Conservation (phyloP, 2,329 filamentous ascomycete species). For the Fusarium buxicola region DNA sequence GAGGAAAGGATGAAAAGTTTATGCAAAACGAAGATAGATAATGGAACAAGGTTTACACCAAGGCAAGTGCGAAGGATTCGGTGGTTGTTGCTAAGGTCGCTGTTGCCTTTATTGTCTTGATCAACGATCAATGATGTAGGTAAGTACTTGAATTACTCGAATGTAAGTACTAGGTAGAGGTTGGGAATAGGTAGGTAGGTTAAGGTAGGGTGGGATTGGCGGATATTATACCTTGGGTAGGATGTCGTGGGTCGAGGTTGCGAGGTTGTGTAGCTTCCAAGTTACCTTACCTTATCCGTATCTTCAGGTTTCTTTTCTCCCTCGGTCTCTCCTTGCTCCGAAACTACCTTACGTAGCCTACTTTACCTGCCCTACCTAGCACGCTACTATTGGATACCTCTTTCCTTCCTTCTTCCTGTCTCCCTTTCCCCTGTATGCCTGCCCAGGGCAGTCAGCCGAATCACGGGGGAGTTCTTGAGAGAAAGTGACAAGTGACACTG, state of each 20-base stretch:
- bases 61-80: not conserved
- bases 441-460: slow-evolving; percentile 13
- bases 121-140: slow-evolving; percentile 3
- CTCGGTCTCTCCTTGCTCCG: slow-evolving; percentile 18
- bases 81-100: slow-evolving; percentile 1
- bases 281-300: not conserved
- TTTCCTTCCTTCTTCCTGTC: slow-evolving; percentile 22
- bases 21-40: not conserved
- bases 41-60: not conserved
- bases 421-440: slow-evolving; percentile 17
- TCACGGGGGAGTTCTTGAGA: slow-evolving; percentile 5
- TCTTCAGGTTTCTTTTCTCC: slow-evolving; percentile 22
- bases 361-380: slow-evolving; percentile 12
- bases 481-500: slow-evolving; percentile 35
- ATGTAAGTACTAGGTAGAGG: not conserved
- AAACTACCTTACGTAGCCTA: slow-evolving; percentile 3
- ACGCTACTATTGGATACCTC: slow-evolving; percentile 16
- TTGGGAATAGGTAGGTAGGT: not conserved
- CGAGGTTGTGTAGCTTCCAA: slow-evolving; percentile 7
- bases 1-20: not conserved
- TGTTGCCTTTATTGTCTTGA: not conserved
- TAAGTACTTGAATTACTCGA: not conserved
- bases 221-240: slow-evolving; percentile 24
- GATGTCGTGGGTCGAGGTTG: slow-evolving; percentile 15
- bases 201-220: slow-evolving; percentile 1